These are phyloP conservation scores for Alopecurus myosuroides DNA, from an alignment of 176 grass and related monocot species.

Conservation along the genomic window DNA sequence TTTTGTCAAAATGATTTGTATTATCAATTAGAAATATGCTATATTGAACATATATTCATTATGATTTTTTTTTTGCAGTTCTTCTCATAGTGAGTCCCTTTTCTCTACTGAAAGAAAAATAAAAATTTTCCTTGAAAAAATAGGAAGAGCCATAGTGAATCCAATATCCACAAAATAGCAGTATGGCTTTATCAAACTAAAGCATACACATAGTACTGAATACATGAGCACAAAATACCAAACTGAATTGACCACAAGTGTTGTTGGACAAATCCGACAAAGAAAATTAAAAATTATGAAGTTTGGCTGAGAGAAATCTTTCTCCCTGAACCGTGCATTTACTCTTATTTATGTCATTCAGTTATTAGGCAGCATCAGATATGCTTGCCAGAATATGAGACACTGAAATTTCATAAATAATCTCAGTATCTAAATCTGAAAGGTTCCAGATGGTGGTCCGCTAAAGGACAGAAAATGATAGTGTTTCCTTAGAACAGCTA, in stretches of 20 bases:
- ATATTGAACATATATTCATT: too few relatives aligned
- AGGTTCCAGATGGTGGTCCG: not conserved
- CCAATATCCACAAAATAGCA: not conserved
- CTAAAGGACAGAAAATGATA: not conserved
- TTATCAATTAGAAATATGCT: too few relatives aligned
- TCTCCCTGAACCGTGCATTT: not conserved
- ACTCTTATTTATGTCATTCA: not conserved
- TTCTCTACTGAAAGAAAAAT: too few relatives aligned
- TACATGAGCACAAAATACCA: not conserved
- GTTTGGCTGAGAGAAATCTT: not conserved
- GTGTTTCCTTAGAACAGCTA: not conserved
- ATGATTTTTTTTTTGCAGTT: too few relatives aligned
- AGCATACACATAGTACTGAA: not conserved
- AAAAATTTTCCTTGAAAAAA: not conserved
- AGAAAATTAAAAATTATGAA: not conserved
- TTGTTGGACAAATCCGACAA: not conserved
- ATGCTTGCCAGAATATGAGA: conserved; percentile 5
- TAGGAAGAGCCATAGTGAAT: not conserved
- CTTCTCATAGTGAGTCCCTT: not conserved
- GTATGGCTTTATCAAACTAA: not conserved
- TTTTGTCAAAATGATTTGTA: too few relatives aligned
- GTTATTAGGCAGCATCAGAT: conserved; percentile 10
- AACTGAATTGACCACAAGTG: not conserved
- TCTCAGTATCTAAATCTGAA: not conserved
- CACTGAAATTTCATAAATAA: not conserved